Conservation (phyloP, 305 asterid species). For the Coffea humblotiana region DNA sequence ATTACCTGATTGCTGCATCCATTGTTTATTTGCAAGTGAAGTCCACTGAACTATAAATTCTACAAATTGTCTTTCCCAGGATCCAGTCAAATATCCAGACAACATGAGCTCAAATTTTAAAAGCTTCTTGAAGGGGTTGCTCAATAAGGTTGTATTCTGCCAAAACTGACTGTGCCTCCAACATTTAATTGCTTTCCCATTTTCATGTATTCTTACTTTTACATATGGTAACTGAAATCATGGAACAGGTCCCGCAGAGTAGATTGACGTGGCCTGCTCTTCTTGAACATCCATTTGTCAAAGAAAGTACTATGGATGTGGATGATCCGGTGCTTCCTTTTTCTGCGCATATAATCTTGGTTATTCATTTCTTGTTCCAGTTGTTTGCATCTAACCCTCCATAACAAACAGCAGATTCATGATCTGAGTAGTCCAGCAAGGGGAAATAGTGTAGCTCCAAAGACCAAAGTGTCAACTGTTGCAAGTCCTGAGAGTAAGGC, state of each 20-base stretch:
- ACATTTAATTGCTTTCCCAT: constrained; percentile 4
- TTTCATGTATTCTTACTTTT: constrained; percentile 23
- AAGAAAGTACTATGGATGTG: constrained; percentile 51
- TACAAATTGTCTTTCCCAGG: constrained; percentile 50
- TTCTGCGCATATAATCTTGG: constrained; percentile 5
- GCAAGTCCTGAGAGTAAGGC: constrained; percentile 42
- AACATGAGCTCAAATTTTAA: constrained; percentile 80
- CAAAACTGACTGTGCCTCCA: constrained; percentile 17
- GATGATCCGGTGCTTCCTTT: constrained; percentile 44
- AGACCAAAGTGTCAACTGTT: constrained; percentile 52
- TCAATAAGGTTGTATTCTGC: constrained; percentile 69
- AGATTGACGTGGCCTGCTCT: constrained; percentile 98
- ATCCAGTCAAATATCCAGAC: constrained; percentile 97
- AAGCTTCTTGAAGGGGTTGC: constrained; percentile 91
- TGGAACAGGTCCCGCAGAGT: constrained; percentile 75
- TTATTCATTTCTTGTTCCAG: neutral
- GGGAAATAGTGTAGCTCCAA: constrained; percentile 46
- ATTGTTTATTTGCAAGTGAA: constrained; percentile 17
- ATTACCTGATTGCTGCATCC: constrained; percentile 16
- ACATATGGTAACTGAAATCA: constrained; percentile 30
- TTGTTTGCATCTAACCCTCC: neutral
- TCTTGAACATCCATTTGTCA: constrained; percentile 95
- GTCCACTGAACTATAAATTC: constrained; percentile 19
- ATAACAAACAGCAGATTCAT: constrained; percentile 46
- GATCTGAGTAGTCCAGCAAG: constrained; percentile 45